Evolutionary conservation across 768 basidiomycete genomes (phyloP).

Genomic region (Phylloporus sp.): DNA sequence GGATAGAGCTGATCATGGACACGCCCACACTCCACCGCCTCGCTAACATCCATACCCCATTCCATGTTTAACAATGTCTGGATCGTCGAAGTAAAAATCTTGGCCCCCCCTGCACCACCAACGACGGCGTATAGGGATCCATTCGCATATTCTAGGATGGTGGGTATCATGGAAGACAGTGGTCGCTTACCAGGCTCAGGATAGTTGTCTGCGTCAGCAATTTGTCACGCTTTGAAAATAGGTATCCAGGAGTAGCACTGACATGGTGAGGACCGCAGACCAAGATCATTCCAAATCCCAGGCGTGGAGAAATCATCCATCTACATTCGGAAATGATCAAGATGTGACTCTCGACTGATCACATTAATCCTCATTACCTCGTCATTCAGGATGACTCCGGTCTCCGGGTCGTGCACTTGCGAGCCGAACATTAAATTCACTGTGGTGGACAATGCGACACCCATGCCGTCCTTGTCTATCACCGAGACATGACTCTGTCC

Average conservation of each 20-base stretch:
- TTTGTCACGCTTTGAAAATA: conserved; percentile 1
- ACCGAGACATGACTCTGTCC: conserved; percentile 78
- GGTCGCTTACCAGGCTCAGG: conserved; percentile 87
- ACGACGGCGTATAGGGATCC: conserved; percentile 70
- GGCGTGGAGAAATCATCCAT: conserved; percentile 95
- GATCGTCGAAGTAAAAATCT: conserved; percentile 76
- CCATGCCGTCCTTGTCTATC: conserved; percentile 83
- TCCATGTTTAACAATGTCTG: conserved; percentile 74
- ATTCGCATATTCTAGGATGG: conserved; percentile 73
- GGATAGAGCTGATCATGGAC: conserved; percentile 89
- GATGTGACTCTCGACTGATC: neutral
- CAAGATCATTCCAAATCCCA: conserved; percentile 79
- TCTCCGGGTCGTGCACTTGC: conserved; percentile 77
- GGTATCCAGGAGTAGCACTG: conserved; percentile 17
- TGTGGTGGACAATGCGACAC: conserved; percentile 81
- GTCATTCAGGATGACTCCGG: conserved; percentile 87
- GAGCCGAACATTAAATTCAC: conserved; percentile 92
- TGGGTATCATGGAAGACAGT: conserved; percentile 78
- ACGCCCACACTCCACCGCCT: conserved; percentile 80
- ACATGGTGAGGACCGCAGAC: conserved; percentile 81
- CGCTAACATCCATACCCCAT: conserved; percentile 75
- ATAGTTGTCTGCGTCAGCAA: conserved; percentile 63
- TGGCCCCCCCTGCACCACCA: conserved; percentile 85
- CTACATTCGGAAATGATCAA: conserved; percentile 26
- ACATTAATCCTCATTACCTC: conserved; percentile 45